Evolutionary conservation across 116 monocot species (phyloP), one percentile per base, ranked within the genome.

Genomic region (Dioscorea cayenensis): DNA sequence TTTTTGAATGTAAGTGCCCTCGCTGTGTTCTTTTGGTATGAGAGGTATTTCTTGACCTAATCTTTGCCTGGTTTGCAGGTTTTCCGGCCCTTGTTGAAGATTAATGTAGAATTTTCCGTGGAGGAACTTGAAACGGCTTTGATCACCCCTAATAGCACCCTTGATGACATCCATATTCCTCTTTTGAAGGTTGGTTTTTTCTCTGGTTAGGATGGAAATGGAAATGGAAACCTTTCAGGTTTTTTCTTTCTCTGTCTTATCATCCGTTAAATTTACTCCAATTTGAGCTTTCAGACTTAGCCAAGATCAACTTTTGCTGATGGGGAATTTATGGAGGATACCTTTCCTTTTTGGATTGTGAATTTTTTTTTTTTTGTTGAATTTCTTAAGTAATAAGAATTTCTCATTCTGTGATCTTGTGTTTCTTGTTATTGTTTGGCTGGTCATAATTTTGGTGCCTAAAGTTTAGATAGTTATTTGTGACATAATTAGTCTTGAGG

Each of bases 51-150:
- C 43, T 1, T 43, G 43, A 43, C 43, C 43, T 43, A 43, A 43
- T 9, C 43, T 12, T 16, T 55, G 55, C 43, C 43, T 28, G 28
- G 58, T 78, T 67, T 19, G 38, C 75, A 99, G 99, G 82, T 89
- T 72, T 99, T 99, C 66, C 70, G 94, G 75, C 88, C 94, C 6
- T 65, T 99, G 23, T 68, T 99, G 72, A 99, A 99, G 71, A 85
- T 99, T 48, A 58, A 70, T 51, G 85, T 77, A 35, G 99, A 99
- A 81, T 99, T 94, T 79, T 84, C 99, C 1, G 94, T 86, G 5
- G 99, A 99, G 72, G 99, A 99, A 83, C 90, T 99, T 11, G 99
- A 99, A 85, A 89, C 86, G 11, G 91, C 99, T 36, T 60, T 99
- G 63, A 85, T 99, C 28, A 72, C 81, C 50, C 91, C 99, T 14